Base-by-base conservation (phyloP, 176 grass and related monocot genomes). In the Panicum miliaceum region DNA sequence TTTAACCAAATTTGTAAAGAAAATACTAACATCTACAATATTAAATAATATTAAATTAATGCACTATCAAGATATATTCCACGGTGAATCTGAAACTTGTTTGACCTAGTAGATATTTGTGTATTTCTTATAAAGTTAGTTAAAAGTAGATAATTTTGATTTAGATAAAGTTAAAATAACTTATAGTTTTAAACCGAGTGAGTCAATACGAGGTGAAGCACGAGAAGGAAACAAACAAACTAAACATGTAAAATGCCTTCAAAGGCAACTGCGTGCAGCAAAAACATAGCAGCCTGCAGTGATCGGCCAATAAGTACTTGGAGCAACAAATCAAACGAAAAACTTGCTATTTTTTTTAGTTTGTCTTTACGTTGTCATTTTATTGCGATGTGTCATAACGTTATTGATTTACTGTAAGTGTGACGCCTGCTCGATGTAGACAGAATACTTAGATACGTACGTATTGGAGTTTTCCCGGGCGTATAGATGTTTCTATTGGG, bases 161-260 rank as follows among this genome's bases (percentile, higher is more conserved):
- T 13, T 2, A 47, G 45, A 47, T 3, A 47, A 13, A 47, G 10
- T 47, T 13, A 13, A 47, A 47, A 13, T 10, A 9, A 7, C 9
- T 47, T 47, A 2, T 13, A 11, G 12, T 47, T 13, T 47, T 3
- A 13, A 47, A 47, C 45, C 45, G 2, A 3, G 3, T 47, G 12
- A 47, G 45, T n/a, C 57, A 78, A 72, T 41, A 82, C 15, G 73
- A 46, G 48, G 14, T 45, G 3, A 11, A 64, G 27, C 36, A 40
- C 34, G 34, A 72, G 64, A 27, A 27, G 3, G 41, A 75, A 75
- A 83, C 41, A 63, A 80, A 72, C 53, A 32, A 32, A 32, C 29
- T 32, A 32, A 32, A 32, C 29, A 32, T 32, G n/a, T 1, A 14
- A 51, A 64, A 51, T 61, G 68, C 68, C 13, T 42, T 75, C 68